Conservation (phyloP, 345 rosid species). For the Physaria fendleri region DNA sequence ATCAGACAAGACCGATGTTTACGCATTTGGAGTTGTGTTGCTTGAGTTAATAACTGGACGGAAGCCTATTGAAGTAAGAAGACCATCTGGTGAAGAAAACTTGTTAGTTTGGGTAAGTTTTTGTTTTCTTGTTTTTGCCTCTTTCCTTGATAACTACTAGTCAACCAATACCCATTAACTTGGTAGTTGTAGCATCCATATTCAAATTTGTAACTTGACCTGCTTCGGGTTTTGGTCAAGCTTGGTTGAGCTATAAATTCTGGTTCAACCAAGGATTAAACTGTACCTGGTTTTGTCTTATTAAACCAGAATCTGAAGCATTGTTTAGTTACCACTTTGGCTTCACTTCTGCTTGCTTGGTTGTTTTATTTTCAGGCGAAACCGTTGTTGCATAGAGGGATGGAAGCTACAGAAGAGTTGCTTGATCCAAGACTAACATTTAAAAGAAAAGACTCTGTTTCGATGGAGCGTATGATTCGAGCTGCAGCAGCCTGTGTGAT, state of each 20-base stretch:
- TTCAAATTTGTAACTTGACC: background rate
- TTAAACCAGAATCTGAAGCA: too few relatives aligned
- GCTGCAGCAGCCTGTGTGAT: slow-evolving; percentile 71
- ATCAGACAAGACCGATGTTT: slow-evolving; percentile 89
- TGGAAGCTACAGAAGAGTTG: slow-evolving; percentile 55
- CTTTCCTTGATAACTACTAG: slow-evolving; percentile 6
- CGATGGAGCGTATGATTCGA: slow-evolving; percentile 53
- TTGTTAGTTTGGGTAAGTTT: slow-evolving; percentile 83
- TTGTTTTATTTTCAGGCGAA: slow-evolving; percentile 44
- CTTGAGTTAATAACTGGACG: slow-evolving; percentile 81
- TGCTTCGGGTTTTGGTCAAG: background rate
- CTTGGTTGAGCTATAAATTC: slow-evolving; percentile 4
- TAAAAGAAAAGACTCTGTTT: slow-evolving; percentile 33
- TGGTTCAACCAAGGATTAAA: background rate
- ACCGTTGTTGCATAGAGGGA: slow-evolving; percentile 62
- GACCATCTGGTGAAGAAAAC: slow-evolving; percentile 87
- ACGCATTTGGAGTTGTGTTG: slow-evolving; percentile 90
- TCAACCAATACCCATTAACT: slow-evolving; percentile 33
- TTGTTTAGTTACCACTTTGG: background rate
- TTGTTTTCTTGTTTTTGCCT: background rate
- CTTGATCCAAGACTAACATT: slow-evolving; percentile 51
- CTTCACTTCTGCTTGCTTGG: background rate
- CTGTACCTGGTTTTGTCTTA: too few relatives aligned
- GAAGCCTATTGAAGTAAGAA: slow-evolving; percentile 78
- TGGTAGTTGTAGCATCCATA: slow-evolving; percentile 18